These are phyloP conservation scores for Nasturtium officinale DNA, from an alignment of 345 rosid genomes.

Conservation along the genomic window DNA sequence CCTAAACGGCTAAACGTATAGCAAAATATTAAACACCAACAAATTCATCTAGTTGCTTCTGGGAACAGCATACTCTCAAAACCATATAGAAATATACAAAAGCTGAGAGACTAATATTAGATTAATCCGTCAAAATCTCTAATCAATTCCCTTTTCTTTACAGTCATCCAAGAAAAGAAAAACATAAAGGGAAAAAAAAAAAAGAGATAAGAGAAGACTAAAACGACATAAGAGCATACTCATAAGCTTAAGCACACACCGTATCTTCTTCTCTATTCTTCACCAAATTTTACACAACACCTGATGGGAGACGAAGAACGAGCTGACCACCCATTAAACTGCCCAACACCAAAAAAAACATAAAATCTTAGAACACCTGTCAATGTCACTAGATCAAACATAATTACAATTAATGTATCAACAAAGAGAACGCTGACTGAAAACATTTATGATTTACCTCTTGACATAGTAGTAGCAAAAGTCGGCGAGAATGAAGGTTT, in stretches of 20 bases:
- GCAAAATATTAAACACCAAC: neutral
- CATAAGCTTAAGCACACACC: conserved; percentile 15
- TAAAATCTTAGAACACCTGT: neutral
- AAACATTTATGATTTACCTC: conserved; percentile 47
- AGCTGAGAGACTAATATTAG: conserved; percentile 10
- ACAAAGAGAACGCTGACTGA: neutral
- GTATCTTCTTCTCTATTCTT: conserved; percentile 22
- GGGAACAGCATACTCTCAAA: neutral
- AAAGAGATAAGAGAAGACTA: conserved; percentile 12
- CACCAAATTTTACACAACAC: conserved; percentile 59
- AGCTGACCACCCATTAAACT: conserved; percentile 90
- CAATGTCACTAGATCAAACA: neutral
- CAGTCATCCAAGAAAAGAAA: conserved; percentile 16
- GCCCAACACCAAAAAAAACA: conserved; percentile 14
- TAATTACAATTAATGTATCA: neutral
- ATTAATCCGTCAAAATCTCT: conserved; percentile 22
- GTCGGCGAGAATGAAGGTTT: conserved; percentile 89
- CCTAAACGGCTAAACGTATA: neutral
- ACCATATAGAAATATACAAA: neutral
- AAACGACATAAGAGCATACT: conserved; percentile 18
- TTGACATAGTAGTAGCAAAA: conserved; percentile 87
- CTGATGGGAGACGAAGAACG: conserved; percentile 88
- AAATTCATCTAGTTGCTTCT: neutral
- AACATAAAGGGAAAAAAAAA: neutral
- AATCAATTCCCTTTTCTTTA: conserved; percentile 25